phyloP scores from a whole-genome alignment of 2,329 filamentous ascomycete species.

The Zasmidium cellare region DNA sequence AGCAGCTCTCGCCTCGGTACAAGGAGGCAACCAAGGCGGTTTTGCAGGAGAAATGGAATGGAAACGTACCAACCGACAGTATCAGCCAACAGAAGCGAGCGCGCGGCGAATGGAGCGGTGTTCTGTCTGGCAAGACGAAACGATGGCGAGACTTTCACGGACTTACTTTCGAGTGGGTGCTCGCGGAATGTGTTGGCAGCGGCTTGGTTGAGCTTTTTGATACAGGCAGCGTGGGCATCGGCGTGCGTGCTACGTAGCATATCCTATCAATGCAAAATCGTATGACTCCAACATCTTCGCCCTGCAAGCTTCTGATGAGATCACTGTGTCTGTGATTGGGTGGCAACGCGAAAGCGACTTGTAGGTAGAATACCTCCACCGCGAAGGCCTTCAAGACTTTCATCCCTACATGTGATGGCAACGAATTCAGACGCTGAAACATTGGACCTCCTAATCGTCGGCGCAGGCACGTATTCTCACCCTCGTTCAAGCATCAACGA shows the following conservation, averaged over 20 bases:
- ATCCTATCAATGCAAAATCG: background rate
- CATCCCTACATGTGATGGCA: too few relatives aligned
- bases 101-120: constrained; percentile 58
- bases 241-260: constrained; percentile 42
- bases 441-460: constrained; percentile 5
- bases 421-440: background rate
- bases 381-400: too few relatives aligned
- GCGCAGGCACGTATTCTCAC: too few relatives aligned
- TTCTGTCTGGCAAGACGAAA: constrained; percentile 61
- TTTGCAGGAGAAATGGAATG: constrained; percentile 70
- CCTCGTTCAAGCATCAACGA: too few relatives aligned
- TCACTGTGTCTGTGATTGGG: too few relatives aligned
- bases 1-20: constrained; percentile 55
- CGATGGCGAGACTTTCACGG: constrained; percentile 73
- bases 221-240: constrained; percentile 71
- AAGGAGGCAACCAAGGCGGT: constrained; percentile 63
- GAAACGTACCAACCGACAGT: constrained; percentile 56
- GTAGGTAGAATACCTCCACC: too few relatives aligned
- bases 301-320: too few relatives aligned
- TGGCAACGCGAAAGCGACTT: too few relatives aligned
- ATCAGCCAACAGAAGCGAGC: constrained; percentile 51
- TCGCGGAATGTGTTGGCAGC: constrained; percentile 69
- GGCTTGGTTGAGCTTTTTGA: constrained; percentile 74
- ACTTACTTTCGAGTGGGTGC: constrained; percentile 68
- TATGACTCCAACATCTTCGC: too few relatives aligned